A percentile compares a stretch with the other conserved stretches of the same genome.
Conservation (phyloP, 495 filamentous ascomycete species). For the Tirmania nivea region DNA sequence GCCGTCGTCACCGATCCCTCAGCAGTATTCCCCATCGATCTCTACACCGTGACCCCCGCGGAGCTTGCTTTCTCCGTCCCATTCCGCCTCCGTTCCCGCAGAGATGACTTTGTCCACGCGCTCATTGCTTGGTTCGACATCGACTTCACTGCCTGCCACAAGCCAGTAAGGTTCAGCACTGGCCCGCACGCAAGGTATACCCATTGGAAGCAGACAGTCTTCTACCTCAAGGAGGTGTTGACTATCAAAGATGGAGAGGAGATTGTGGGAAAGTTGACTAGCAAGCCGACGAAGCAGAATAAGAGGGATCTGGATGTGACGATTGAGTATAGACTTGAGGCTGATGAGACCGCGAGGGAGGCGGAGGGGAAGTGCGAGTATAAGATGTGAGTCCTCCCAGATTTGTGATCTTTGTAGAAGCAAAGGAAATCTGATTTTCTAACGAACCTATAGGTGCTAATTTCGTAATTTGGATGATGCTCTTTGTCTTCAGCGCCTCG, state of each 20-base stretch:
- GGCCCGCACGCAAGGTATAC: constrained; percentile 81
- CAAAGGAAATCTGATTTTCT: neutral
- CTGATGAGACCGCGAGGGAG: constrained; percentile 42
- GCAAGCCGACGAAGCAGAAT: constrained; percentile 83
- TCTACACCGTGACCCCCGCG: constrained; percentile 50
- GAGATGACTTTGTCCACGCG: constrained; percentile 43
- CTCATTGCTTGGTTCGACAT: constrained; percentile 65
- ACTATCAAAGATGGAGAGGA: constrained; percentile 61
- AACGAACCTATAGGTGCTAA: neutral
- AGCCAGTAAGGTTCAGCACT: constrained; percentile 47
- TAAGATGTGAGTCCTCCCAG: constrained; percentile 48
- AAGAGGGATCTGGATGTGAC: constrained; percentile 83
- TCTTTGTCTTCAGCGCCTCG: too few species aligned
- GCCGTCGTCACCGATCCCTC: constrained; percentile 61
- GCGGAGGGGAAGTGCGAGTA: constrained; percentile 56
- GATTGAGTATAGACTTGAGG: constrained; percentile 61
- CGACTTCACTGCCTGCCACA: constrained; percentile 42
- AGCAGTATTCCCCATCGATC: constrained; percentile 53
- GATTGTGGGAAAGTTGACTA: constrained; percentile 48
- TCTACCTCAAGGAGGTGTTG: constrained; percentile 66
- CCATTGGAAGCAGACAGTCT: constrained; percentile 89
- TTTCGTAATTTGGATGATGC: neutral
- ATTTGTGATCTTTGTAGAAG: neutral
- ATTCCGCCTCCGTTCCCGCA: constrained; percentile 31
- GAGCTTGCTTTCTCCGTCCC: constrained; percentile 58